Base-by-base conservation (phyloP, 2,329 filamentous ascomycete species). In the Fusarium citri region DNA sequence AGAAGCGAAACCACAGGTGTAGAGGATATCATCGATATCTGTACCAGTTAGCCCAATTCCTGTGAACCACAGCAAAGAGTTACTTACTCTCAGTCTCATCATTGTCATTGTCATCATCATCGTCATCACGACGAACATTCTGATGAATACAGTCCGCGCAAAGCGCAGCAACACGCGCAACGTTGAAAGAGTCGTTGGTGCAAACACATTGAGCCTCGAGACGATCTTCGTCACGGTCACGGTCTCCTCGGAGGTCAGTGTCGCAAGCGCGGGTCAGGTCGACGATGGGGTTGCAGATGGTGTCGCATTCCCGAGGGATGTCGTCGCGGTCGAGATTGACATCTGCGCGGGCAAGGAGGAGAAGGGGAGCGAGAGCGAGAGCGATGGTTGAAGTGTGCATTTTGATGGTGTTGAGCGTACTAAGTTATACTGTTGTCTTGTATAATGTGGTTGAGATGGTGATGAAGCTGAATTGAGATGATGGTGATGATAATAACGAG, bases 151-250 rank as follows among this genome's bases (percentile, higher is more conserved):
- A 83, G 56, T 75, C 76, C 53, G 77, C 75, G 64, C 81, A 83
- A 22, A 81, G 76, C 5, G 73, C 78, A 20, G 80, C 76, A 50
- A 82, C 68, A 20, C 68, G 62, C 25, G 49, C 66, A 51, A 83
- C 82, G 71, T 82, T 71, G 72, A 83, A 80, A 71, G 79, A 80
- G 50, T 74, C 65, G 75, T 83, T 80, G 68, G 79, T 78, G 76
- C 81, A 82, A 55, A 82, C 69, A 64, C 81, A 83, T 68, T 83
- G 79, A 15, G 71, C 73, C 74, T 79, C 75, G 54, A 82, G 78
- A 20, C 76, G 77, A 46, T 80, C 73, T 70, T 82, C 80, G 31
- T 76, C 69, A 25, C 73, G 76, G 72, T 80, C 77, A 20, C 49
- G 73, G 56, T 77, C 72, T 43, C 74, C 72, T 26, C 45, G 56